Evolutionary conservation across 2,329 filamentous ascomycete genomes (phyloP), one percentile per base, ranked within the genome.

Genomic region (Hypoxylon sp.): DNA sequence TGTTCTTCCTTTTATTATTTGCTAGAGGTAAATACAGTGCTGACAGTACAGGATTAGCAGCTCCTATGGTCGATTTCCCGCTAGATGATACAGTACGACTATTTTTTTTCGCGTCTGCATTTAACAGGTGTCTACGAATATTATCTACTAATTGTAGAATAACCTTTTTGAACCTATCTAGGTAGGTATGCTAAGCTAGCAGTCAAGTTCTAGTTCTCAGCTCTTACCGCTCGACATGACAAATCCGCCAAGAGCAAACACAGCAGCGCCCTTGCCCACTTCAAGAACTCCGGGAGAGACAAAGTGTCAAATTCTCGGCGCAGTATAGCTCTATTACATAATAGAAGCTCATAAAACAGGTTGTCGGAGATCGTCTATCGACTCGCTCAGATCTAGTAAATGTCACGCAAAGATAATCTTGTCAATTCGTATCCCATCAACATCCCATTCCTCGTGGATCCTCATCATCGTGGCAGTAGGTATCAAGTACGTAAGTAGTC

Each of bases 401-500:
- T 31, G 24, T 39, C 26, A 42, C 37, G 35, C 26, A 11, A 44
- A 53, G 17, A 24, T 11, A 29, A 33, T 26, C 33, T 46, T 46
- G 48, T 46, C 37, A 52, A 42, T 60, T 46, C 58, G 37, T 60
- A 53, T 60, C 46, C 3, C 22, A 22, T 33, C 31, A 33, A 11
- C 58, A 39, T n/a, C 55, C 39, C 33, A 33, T 42, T 52, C 29
- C 50, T 54, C 37, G n/a, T 62, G 17, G 46, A 47, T 13, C 13
- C 46, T 47, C 46, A 26, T 63, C 61, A 31, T n/a, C 37, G 29
- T 48, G 26, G 10, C 22, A 37, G n/a, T 48, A 29, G 31, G 39
- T 51, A 26, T 47, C 39, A 10, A 58, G 39, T 54, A 57, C 17
- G 37, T 57, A 10, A 58, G 31, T 54, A 61, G 46, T 47, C 48